A percentile compares a stretch with the other conserved stretches of the same genome.
These are phyloP conservation scores for Penium margaritaceum DNA, from an alignment of 139 green algal species.

Conservation along the genomic window DNA sequence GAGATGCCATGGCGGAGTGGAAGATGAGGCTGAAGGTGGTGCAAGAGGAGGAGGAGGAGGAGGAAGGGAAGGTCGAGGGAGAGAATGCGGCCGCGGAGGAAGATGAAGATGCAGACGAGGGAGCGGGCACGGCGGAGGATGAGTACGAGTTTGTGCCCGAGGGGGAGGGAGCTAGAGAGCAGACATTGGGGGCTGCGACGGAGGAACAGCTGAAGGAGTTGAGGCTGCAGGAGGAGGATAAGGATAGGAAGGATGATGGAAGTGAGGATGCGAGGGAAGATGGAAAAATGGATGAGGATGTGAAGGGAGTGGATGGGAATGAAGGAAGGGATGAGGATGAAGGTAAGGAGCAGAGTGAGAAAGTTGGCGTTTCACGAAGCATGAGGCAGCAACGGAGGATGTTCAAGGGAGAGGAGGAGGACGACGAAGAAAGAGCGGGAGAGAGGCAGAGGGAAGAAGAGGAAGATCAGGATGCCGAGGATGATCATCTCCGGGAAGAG, in stretches of 20 bases:
- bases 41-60: constrained; percentile 38
- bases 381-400: constrained; percentile 78
- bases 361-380: neutral
- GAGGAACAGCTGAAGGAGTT: constrained; percentile 68
- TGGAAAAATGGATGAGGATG: constrained; percentile 13
- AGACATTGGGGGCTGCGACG: constrained; percentile 74
- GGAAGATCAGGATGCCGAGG: constrained; percentile 13
- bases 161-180: constrained; percentile 34
- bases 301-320: constrained; percentile 18
- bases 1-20: constrained; percentile 45
- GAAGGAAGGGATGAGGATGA: constrained; percentile 8
- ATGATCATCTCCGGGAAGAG: constrained; percentile 13
- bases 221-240: constrained; percentile 20
- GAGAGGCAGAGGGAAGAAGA: constrained; percentile 33
- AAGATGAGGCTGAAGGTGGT: constrained; percentile 27
- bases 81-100: constrained; percentile 2
- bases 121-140: neutral
- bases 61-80: constrained; percentile 59
- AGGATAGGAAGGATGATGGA: constrained; percentile 21
- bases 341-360: neutral
- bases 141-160: constrained; percentile 45
- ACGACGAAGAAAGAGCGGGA: constrained; percentile 27
- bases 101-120: neutral
- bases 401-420: constrained; percentile 57
- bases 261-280: constrained; percentile 16